These are phyloP conservation scores for Mycena vulgaris DNA, from an alignment of 768 basidiomycete species.

Conservation along the genomic window DNA sequence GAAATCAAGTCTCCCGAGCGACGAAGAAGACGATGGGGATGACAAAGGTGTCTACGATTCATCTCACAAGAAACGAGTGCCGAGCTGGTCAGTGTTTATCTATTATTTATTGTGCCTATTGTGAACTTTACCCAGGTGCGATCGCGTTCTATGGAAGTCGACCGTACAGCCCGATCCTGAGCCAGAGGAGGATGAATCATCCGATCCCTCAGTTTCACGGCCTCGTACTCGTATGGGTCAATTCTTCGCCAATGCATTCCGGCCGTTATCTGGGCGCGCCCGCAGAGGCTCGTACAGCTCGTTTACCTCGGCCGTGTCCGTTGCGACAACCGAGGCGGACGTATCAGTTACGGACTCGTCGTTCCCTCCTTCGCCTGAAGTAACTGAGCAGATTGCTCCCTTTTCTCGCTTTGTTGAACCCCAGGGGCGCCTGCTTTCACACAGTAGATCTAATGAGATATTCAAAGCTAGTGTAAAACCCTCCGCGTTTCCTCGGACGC, in stretches of 20 bases:
- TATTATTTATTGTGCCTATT: not conserved
- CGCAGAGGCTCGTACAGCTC: slow-evolving; percentile 56
- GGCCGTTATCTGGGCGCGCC: slow-evolving; percentile 58
- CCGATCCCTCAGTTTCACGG: slow-evolving; percentile 43
- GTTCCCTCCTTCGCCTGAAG: slow-evolving; percentile 43
- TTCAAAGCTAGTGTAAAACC: slow-evolving; percentile 39
- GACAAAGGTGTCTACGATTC: slow-evolving; percentile 85
- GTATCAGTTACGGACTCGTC: slow-evolving; percentile 39
- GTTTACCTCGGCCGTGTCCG: slow-evolving; percentile 41
- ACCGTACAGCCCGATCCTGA: slow-evolving; percentile 68
- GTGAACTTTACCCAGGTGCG: slow-evolving; percentile 68
- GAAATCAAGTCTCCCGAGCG: slow-evolving; percentile 55
- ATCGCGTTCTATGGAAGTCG: slow-evolving; percentile 88
- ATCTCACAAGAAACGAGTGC: slow-evolving; percentile 85
- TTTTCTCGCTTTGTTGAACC: slow-evolving; percentile 45
- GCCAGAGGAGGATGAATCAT: slow-evolving; percentile 54
- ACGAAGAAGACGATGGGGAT: slow-evolving; percentile 56
- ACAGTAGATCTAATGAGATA: slow-evolving; percentile 47
- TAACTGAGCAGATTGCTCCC: slow-evolving; percentile 37
- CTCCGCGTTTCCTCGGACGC: slow-evolving; percentile 17
- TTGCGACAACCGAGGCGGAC: slow-evolving; percentile 38
- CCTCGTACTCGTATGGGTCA: slow-evolving; percentile 67
- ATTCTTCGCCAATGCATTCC: slow-evolving; percentile 69
- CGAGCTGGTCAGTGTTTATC: slow-evolving; percentile 76
- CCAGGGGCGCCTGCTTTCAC: slow-evolving; percentile 29